Percentiles rank a stretch among this genome's conserved stretches.
phyloP scores from a whole-genome alignment of 495 filamentous ascomycete genomes.

The Penicillium simplicissimum region DNA sequence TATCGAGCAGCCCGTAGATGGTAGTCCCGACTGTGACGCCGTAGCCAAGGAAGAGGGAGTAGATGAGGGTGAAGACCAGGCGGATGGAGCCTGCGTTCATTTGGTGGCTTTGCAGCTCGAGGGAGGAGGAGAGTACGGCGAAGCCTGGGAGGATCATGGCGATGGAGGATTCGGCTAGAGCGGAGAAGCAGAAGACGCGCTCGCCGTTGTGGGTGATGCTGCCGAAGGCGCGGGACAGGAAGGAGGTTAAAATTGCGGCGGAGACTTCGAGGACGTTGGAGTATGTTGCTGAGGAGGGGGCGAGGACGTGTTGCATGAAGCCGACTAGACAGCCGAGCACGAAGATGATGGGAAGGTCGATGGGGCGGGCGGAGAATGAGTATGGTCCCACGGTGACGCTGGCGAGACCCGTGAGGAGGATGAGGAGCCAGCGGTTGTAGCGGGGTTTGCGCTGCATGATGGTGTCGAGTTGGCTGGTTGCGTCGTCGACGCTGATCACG shows the following conservation, averaged over 20 bases:
- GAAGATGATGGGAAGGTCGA: slow-evolving; percentile 85
- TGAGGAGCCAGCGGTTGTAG: slow-evolving; percentile 64
- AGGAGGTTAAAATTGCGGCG: slow-evolving; percentile 78
- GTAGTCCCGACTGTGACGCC: slow-evolving; percentile 93
- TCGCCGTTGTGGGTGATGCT: slow-evolving; percentile 55
- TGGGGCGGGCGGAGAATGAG: slow-evolving; percentile 76
- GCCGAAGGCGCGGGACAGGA: slow-evolving; percentile 79
- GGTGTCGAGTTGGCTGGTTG: slow-evolving; percentile 63
- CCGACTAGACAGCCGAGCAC: slow-evolving; percentile 80
- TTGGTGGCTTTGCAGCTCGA: slow-evolving; percentile 81
- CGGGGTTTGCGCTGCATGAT: slow-evolving; percentile 54
- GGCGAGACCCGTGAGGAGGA: slow-evolving; percentile 78
- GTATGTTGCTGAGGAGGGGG: slow-evolving; percentile 72
- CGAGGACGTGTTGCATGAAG: slow-evolving; percentile 72
- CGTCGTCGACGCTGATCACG: slow-evolving; percentile 74
- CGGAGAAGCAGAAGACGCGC: slow-evolving; percentile 81
- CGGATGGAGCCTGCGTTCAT: slow-evolving; percentile 87
- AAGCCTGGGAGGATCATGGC: slow-evolving; percentile 89
- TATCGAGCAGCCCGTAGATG: slow-evolving; percentile 78
- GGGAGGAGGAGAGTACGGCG: slow-evolving; percentile 70
- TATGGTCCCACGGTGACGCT: slow-evolving; percentile 79
- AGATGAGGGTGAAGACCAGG: slow-evolving; percentile 91
- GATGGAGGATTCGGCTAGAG: slow-evolving; percentile 83
- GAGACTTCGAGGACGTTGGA: slow-evolving; percentile 87
- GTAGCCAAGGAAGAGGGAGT: slow-evolving; percentile 92